Evolutionary conservation across 352 stramenopile genomes (phyloP).

Genomic region (Phytopythium sindhum): DNA sequence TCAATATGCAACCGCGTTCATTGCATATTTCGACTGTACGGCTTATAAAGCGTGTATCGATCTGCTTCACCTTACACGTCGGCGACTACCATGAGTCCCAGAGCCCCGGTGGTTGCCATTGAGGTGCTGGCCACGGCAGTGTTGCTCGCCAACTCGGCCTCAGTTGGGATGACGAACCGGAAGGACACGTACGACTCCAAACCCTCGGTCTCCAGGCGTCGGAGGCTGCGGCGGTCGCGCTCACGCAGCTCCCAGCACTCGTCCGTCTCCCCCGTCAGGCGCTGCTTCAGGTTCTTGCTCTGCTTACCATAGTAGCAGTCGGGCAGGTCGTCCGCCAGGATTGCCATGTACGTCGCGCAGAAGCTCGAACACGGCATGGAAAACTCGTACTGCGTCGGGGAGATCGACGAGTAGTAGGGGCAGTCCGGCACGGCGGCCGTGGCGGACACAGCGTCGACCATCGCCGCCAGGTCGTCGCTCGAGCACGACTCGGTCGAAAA

Average conservation of each 20-base stretch:
- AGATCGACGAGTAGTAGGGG: neutral
- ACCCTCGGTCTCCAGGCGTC: neutral
- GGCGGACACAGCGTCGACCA: neutral
- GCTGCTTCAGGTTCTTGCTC: constrained; percentile 1
- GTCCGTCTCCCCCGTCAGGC: neutral
- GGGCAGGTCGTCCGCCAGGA: neutral
- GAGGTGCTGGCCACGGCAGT: too few species aligned
- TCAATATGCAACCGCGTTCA: neutral
- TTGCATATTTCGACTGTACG: too few species aligned
- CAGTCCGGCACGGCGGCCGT: neutral
- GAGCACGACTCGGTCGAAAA: constrained; percentile 3
- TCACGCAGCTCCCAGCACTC: neutral
- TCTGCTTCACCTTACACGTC: too few species aligned
- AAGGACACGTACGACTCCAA: neutral
- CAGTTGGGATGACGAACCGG: neutral
- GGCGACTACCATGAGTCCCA: too few species aligned
- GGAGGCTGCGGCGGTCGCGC: neutral
- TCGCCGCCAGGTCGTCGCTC: neutral
- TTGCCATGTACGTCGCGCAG: neutral
- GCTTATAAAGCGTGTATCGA: too few species aligned
- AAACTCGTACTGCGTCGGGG: neutral
- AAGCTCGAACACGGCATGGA: neutral
- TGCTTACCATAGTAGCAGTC: constrained; percentile 6
- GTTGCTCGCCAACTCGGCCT: too few species aligned
- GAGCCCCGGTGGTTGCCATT: too few species aligned